Conservation (phyloP, 1,139 yeast species). For the Taiozyma sp. region DNA sequence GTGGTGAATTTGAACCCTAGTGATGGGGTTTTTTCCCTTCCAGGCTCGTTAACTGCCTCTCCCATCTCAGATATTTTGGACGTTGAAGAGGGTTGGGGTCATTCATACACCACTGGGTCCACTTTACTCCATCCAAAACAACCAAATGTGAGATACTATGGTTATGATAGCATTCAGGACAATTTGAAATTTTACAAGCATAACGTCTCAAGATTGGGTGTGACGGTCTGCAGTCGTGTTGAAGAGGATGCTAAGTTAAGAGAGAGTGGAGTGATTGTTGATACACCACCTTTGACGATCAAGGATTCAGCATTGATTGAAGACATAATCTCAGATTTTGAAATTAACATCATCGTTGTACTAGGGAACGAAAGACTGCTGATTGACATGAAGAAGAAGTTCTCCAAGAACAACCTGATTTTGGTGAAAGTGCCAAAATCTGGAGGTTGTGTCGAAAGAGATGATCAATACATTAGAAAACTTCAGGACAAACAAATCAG, state of each 20-base stretch:
- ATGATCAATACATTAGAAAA: conserved; percentile 64
- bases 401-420: conserved; percentile 30
- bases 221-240: conserved; percentile 52
- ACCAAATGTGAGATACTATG: conserved; percentile 79
- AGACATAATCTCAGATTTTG: conserved; percentile 57
- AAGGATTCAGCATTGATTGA: conserved; percentile 39
- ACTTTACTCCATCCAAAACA: conserved; percentile 79
- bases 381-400: conserved; percentile 57
- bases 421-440: conserved; percentile 65
- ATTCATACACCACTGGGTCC: conserved; percentile 84
- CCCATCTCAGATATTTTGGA: conserved; percentile 80
- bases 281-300: conserved; percentile 61
- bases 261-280: conserved; percentile 68
- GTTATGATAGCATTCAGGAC: conserved; percentile 55
- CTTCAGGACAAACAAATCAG: conserved; percentile 72
- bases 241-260: conserved; percentile 49
- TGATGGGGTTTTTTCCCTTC: conserved; percentile 73
- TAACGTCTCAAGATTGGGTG: conserved; percentile 53
- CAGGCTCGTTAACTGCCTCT: conserved; percentile 85
- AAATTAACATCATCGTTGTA: conserved; percentile 51
- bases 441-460: conserved; percentile 73
- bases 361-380: conserved; percentile 63
- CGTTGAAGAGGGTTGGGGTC: conserved; percentile 83
- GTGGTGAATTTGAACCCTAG: conserved; percentile 81
- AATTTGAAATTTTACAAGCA: conserved; percentile 60